phyloP scores from a whole-genome alignment of 441 rosid species.

The Arabidopsis hybrid region DNA sequence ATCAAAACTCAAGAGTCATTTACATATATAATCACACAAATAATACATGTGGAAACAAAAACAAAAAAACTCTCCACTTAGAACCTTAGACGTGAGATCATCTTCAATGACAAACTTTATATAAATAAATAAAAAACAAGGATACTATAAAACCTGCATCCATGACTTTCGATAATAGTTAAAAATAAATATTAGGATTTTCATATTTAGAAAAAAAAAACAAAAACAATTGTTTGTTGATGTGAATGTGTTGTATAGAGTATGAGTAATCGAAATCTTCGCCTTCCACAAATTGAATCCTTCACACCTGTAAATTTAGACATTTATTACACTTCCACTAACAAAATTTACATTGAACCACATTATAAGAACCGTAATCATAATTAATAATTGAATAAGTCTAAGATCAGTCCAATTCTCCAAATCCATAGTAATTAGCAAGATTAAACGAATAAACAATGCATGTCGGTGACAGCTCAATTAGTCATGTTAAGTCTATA shows the following conservation, averaged over 20 bases:
- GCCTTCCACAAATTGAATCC: slow-evolving; percentile 10
- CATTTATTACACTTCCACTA: not conserved
- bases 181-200: slow-evolving; percentile 11
- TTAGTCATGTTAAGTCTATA: not conserved
- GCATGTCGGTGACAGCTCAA: slow-evolving; percentile 3
- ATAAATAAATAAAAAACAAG: not conserved
- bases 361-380: too few species aligned
- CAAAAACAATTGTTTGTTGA: not conserved
- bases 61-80: slow-evolving; percentile 15
- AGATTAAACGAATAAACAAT: not conserved
- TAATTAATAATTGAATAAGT: too few species aligned
- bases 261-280: slow-evolving; percentile 15
- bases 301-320: slow-evolving; percentile 19
- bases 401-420: too few species aligned
- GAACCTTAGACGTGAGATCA: slow-evolving; percentile 8
- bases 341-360: not conserved
- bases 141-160: slow-evolving; percentile 43
- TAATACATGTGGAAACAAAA: slow-evolving; percentile 8
- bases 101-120: not conserved
- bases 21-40: slow-evolving; percentile 25
- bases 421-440: not conserved
- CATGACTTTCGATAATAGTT: slow-evolving; percentile 8
- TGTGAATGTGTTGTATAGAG: not conserved
- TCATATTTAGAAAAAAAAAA: not conserved
- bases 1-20: slow-evolving; percentile 28